Evolutionary conservation across 2,329 filamentous ascomycete species (phyloP).

Genomic region (Calycina herbarum): DNA sequence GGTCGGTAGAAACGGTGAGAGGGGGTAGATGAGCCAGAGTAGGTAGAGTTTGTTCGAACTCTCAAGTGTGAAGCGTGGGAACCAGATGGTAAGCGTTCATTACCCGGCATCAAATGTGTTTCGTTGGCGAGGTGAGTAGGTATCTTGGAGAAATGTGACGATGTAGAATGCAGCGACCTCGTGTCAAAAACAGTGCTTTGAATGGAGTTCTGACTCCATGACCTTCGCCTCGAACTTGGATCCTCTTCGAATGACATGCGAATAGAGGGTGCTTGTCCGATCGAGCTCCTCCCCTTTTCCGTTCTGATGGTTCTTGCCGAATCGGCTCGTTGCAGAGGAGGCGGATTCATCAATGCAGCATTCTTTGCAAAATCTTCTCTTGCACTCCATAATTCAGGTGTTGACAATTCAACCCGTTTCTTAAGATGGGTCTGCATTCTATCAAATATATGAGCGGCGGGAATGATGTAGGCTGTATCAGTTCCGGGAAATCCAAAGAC

Average conservation of each 20-base stretch:
- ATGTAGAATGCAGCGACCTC: conserved; percentile 12
- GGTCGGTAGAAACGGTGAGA: conserved; percentile 13
- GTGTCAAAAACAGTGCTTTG: conserved; percentile 18
- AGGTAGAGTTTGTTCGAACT: neutral
- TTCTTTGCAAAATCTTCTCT: conserved; percentile 13
- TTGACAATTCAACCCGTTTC: conserved; percentile 17
- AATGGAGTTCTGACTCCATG: conserved; percentile 18
- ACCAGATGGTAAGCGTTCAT: neutral
- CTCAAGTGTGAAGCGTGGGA: neutral
- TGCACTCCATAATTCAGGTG: conserved; percentile 16
- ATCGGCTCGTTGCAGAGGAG: conserved; percentile 12
- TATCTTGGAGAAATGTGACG: conserved; percentile 13
- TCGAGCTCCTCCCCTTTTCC: conserved; percentile 8
- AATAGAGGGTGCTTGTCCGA: conserved; percentile 9
- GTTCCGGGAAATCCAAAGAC: conserved; percentile 14
- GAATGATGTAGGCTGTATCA: conserved; percentile 19
- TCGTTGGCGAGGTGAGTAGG: conserved; percentile 12
- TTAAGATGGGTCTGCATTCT: conserved; percentile 17
- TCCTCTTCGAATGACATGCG: conserved; percentile 7
- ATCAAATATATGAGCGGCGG: conserved; percentile 19
- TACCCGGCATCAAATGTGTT: conserved; percentile 5
- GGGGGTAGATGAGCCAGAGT: conserved; percentile 8
- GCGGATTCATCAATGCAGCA: neutral
- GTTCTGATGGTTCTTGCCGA: conserved; percentile 13
- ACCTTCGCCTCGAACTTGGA: conserved; percentile 5